phyloP scores from a whole-genome alignment of 805 yeast species.

The Saturnispora besseyi region DNA sequence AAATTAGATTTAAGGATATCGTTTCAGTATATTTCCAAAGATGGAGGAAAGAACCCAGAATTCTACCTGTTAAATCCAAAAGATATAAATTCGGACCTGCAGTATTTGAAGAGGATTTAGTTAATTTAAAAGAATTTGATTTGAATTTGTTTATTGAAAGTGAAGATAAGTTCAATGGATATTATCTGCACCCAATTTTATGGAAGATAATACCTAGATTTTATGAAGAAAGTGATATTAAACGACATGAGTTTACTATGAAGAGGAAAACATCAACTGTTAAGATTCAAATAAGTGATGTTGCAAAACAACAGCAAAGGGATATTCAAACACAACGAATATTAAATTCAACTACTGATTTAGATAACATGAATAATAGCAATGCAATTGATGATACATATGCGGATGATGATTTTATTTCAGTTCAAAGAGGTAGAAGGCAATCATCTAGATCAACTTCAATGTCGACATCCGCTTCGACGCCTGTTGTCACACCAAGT shows the following conservation, averaged over 20 bases:
- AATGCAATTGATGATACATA: constrained; percentile 20
- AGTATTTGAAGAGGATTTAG: constrained; percentile 6
- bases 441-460: constrained; percentile 16
- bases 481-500: background rate
- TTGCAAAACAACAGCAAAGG: constrained; percentile 7
- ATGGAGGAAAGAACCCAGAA: constrained; percentile 13
- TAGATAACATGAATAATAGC: constrained; percentile 3
- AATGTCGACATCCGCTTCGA: background rate
- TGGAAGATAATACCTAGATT: constrained; percentile 23
- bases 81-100: constrained; percentile 13
- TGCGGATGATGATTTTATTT: constrained; percentile 22
- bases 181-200: constrained; percentile 30
- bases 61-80: constrained; percentile 29
- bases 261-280: constrained; percentile 6
- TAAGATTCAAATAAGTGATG: constrained; percentile 9
- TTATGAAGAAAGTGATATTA: constrained; percentile 10
- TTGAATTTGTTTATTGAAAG: constrained; percentile 30
- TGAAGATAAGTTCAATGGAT: constrained; percentile 30
- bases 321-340: background rate
- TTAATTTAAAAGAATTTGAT: constrained; percentile 19
- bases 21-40: constrained; percentile 21
- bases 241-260: background rate
- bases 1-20: constrained; percentile 18
- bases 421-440: constrained; percentile 27
- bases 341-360: constrained; percentile 1